Base-by-base conservation (phyloP, 192 early-diverging fungal genomes). In the Coemansia sp. region DNA sequence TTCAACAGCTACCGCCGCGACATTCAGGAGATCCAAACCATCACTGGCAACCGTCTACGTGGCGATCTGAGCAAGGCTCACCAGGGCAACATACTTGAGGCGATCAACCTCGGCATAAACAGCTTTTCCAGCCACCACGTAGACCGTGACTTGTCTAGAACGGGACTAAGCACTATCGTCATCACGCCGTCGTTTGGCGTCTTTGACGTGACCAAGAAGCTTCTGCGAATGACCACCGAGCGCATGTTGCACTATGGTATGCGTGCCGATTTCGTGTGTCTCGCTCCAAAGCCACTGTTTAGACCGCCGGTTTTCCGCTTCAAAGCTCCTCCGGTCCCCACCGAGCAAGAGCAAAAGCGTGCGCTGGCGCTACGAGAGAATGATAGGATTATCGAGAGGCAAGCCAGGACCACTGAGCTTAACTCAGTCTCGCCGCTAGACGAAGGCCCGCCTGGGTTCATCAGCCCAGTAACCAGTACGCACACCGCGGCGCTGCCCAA, bases 21-120 rank as follows among this genome's bases (percentile, higher is more conserved):
- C 60, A 82, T 82, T 40, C 75, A 77, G 72, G 80, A 82, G 67
- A 61, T 82, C 42, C 22, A 51, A n/a, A 72, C 69, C 7, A 36
- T 48, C n/a, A 62, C 65, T 0, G 80, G 80, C 6, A 36, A 67
- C 20, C 81, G 80, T 15, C 66, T 96, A 15, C 87, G 86, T 24
- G 96, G 97, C 4, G 82, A 88, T 19, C 89, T 94, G 72, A 92
- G 92, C 22, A 86, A 90, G 63, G 91, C 96, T 0, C 89, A 87
- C 64, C 94, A 97, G 69, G 97, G 97, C 27, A 98, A 97, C 75
- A 85, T 99, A 24, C 86, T 99, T 0, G 97, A 98, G 77, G 94
- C 97, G 0, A 89, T 99, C 53, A 99, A 99, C 74, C 77, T 99
- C 22, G 96, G 95, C 2, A 84, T 99, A 56, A 99, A 98, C 82